These are phyloP conservation scores for Adiantum capillusveneris DNA, from an alignment of 75 land plant species.

Conservation along the genomic window DNA sequence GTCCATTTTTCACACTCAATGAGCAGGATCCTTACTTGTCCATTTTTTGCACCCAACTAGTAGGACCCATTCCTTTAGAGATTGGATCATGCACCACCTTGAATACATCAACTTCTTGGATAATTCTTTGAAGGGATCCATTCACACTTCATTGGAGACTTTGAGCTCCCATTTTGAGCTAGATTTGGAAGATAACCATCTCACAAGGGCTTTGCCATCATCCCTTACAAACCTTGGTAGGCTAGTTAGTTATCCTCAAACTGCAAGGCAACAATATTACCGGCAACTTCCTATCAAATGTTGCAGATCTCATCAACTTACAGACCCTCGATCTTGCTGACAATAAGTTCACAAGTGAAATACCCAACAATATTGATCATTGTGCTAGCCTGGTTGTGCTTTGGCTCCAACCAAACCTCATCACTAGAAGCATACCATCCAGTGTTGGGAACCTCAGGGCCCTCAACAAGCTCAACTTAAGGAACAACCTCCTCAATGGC, in stretches of 20 bases:
- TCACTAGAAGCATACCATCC: conserved; percentile 5
- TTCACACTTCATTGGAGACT: conserved; percentile 21
- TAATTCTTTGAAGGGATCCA: conserved; percentile 41
- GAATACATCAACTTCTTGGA: conserved; percentile 11
- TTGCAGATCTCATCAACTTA: background rate
- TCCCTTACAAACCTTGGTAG: conserved; percentile 49
- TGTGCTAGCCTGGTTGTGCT: background rate
- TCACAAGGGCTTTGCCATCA: conserved; percentile 64
- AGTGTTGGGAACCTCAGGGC: background rate
- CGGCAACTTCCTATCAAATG: background rate
- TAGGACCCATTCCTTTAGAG: conserved; percentile 15
- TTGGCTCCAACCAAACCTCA: background rate
- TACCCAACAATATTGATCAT: background rate
- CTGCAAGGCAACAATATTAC: background rate
- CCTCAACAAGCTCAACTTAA: background rate
- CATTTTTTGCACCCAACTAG: too few species aligned
- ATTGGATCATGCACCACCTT: conserved; percentile 5
- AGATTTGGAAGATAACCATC: conserved; percentile 20
- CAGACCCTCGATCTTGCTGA: background rate
- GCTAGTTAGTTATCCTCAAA: conserved; percentile 44
- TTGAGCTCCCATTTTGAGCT: background rate
- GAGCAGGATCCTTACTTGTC: too few species aligned
- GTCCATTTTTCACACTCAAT: conserved; percentile 6
- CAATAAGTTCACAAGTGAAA: conserved; percentile 2
- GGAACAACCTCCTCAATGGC: conserved; percentile 8